Percentiles rank a stretch among this genome's conserved stretches.
Evolutionary conservation across 768 basidiomycete genomes (phyloP).

Genomic region (Amanita molliuscula): DNA sequence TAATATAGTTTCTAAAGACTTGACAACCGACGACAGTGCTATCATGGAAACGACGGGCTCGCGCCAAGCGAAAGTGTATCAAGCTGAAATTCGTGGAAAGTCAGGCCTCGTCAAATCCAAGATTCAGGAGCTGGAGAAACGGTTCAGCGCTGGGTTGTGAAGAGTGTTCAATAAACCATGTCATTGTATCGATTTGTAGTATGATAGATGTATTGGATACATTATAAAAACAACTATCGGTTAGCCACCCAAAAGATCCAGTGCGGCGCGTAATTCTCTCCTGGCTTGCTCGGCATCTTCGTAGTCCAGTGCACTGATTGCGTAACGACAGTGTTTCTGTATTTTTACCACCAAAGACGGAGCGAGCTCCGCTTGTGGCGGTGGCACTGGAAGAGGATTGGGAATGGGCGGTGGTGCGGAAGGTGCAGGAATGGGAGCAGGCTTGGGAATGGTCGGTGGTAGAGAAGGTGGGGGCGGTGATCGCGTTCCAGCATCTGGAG

Average conservation of each 20-base stretch:
- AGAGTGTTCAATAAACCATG: neutral
- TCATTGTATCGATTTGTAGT: constrained; percentile 1
- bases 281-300: constrained; percentile 85
- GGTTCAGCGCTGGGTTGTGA: constrained; percentile 12
- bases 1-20: neutral
- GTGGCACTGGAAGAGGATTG: constrained; percentile 13
- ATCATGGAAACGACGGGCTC: neutral
- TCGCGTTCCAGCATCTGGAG: neutral
- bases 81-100: neutral
- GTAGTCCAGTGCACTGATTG: constrained; percentile 92
- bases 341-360: constrained; percentile 58
- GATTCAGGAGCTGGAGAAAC: constrained; percentile 29
- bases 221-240: neutral
- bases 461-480: neutral
- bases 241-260: constrained; percentile 49
- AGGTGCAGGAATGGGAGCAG: constrained; percentile 14
- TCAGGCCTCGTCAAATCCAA: constrained; percentile 22
- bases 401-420: too few species aligned
- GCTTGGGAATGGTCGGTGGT: too few species aligned
- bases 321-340: constrained; percentile 90
- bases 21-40: neutral
- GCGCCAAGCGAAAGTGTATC: neutral
- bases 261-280: constrained; percentile 70
- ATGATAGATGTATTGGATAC: neutral
- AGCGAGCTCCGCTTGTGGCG: constrained; percentile 38